These are phyloP conservation scores for Penicillium dipodomyicola DNA, from an alignment of 495 filamentous ascomycete genomes.

Conservation along the genomic window DNA sequence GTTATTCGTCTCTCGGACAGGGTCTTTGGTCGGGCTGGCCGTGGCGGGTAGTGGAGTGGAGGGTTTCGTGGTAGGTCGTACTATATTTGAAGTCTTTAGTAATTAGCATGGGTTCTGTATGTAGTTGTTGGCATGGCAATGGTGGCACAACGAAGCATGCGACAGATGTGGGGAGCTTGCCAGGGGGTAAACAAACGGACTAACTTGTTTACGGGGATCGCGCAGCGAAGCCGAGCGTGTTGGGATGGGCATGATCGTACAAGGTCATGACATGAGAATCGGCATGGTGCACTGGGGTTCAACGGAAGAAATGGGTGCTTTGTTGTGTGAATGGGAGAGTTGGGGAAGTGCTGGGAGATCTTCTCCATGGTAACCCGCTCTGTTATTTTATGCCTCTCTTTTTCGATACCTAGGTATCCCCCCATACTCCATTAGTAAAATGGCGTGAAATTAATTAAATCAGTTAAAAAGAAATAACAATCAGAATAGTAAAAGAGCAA, in stretches of 20 bases:
- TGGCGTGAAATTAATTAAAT: no score
- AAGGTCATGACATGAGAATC: slow-evolving; percentile 1
- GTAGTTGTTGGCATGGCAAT: slow-evolving; percentile 15
- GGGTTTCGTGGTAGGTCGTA: slow-evolving; percentile 27
- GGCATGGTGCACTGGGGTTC: background rate
- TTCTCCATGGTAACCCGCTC: background rate
- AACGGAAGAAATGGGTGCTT: background rate
- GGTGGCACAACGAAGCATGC: background rate
- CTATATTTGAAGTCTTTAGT: slow-evolving; percentile 29
- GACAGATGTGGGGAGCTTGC: background rate
- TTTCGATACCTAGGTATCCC: no score
- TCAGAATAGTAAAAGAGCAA: background rate
- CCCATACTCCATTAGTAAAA: no score
- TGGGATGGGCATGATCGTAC: slow-evolving; percentile 40
- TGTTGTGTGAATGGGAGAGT: background rate
- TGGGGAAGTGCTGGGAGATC: background rate
- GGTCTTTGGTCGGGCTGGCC: slow-evolving; percentile 12
- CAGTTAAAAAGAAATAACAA: no score
- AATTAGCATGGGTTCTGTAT: slow-evolving; percentile 7
- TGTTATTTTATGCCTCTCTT: no score
- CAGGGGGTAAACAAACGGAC: slow-evolving; percentile 16
- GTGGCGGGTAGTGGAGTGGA: slow-evolving; percentile 6
- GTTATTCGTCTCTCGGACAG: slow-evolving; percentile 11
- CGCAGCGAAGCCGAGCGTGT: slow-evolving; percentile 40
- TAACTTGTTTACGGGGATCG: slow-evolving; percentile 40